Base-by-base conservation (phyloP, 257 asterid species). In the Nicotiana sylvestris region DNA sequence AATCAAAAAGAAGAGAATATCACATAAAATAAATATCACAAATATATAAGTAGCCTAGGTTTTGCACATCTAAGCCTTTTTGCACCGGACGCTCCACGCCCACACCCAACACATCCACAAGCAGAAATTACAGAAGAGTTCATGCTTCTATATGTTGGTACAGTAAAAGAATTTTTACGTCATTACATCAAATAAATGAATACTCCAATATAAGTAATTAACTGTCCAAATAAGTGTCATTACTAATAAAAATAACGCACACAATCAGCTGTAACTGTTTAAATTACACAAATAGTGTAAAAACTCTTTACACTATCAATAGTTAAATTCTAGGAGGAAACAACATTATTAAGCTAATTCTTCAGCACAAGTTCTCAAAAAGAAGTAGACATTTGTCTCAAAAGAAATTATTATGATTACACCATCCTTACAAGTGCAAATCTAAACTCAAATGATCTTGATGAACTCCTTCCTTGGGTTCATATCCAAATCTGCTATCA, bases 401-500 rank as follows among this genome's bases (percentile, higher is more conserved):
- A 51, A 51, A 51, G 5, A 25, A 21, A 16, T n/a, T 25, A 16
- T 66, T 11, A 15, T 30, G 61, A 83, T 11, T 55, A 49, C 2
- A 6, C 70, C 4, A 33, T 37, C 21, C 67, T 82, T 87, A 95
- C 84, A 95, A 91, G 87, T 89, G 98, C 74, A 95, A 87, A 85
- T 95, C 99, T 87, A 95, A 89, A 91, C 97, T 95, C 89, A 95
- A 92, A 32, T 88, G 93, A 80, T 92, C 99, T 70, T 91, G 91
- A 90, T n/a, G n/a, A n/a, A 87, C 82, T 78, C 62, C 86, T 15
- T 84, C 57, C 81, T 90, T 90, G 12, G 93, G 70, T 79, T 92
- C 90, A 25, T 82, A 89, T 30, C 85, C 91, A 12, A 86, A 87
- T 66, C 89, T 51, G 25, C 82, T 82, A 49, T 90, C 93, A 72